Conservation (phyloP, 1,284 basidiomycete species). For the Thecaphora thlaspeos region DNA sequence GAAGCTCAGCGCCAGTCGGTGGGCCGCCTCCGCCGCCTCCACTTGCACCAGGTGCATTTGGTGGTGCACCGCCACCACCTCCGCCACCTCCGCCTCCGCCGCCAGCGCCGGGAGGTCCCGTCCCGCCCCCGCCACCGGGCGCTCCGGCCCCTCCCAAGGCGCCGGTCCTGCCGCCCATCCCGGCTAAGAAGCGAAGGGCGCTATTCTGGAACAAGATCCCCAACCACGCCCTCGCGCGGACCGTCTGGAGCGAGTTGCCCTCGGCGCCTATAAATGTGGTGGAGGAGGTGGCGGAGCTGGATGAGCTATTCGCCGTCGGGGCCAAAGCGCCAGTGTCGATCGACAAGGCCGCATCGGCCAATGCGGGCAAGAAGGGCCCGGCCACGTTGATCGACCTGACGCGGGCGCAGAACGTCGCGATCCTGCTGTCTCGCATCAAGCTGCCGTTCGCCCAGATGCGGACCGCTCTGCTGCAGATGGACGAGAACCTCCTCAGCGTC, state of each 20-base stretch:
- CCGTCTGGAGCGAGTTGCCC: constrained; percentile 71
- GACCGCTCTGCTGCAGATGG: constrained; percentile 34
- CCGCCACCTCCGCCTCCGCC: constrained; percentile 21
- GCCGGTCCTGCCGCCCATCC: constrained; percentile 44
- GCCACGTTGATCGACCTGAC: constrained; percentile 41
- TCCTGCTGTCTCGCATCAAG: constrained; percentile 47
- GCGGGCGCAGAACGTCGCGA: constrained; percentile 39
- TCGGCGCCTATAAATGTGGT: constrained; percentile 62
- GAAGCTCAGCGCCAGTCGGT: no score
- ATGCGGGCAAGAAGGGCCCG: constrained; percentile 18
- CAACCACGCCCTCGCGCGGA: constrained; percentile 61
- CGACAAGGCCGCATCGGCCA: constrained; percentile 12
- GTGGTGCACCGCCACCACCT: constrained; percentile 5
- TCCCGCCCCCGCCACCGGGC: constrained; percentile 21
- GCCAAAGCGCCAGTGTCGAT: constrained; percentile 24
- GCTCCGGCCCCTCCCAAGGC: constrained; percentile 17
- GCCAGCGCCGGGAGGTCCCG: constrained; percentile 8
- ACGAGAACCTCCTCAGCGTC: constrained; percentile 30
- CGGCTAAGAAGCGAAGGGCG: constrained; percentile 66
- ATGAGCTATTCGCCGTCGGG: constrained; percentile 72
- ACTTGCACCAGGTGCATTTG: constrained; percentile 15
- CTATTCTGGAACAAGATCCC: constrained; percentile 87
- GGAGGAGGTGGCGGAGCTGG: constrained; percentile 60
- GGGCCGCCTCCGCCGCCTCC: constrained; percentile 27
- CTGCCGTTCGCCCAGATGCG: constrained; percentile 42